These are phyloP conservation scores for Dictyostelium citrinum DNA, from an alignment of 78 protist species.

Conservation along the genomic window DNA sequence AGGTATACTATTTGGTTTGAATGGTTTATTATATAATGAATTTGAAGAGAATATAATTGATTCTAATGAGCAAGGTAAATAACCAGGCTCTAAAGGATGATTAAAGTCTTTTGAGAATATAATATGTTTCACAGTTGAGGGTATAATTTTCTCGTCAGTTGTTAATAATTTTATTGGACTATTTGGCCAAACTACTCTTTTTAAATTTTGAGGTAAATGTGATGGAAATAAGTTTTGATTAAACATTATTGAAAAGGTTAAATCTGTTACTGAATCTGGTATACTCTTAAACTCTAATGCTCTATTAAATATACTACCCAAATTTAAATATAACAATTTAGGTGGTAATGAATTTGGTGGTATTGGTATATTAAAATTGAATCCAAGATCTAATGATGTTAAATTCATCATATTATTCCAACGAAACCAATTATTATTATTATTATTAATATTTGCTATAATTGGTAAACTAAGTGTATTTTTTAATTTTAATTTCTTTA, in stretches of 20 bases:
- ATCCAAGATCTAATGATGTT: background rate
- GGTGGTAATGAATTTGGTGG: background rate
- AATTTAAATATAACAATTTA: background rate
- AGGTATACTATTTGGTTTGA: background rate
- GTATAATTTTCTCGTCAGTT: background rate
- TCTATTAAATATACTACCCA: background rate
- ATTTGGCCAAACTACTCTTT: background rate
- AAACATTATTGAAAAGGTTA: background rate
- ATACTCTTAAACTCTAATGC: background rate
- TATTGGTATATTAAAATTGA: background rate
- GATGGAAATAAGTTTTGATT: background rate
- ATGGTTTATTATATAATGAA: background rate
- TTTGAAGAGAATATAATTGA: background rate
- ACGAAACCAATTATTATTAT: background rate
- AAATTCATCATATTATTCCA: background rate
- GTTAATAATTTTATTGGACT: background rate
- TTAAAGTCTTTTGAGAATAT: background rate
- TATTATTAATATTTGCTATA: background rate
- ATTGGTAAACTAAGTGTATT: background rate
- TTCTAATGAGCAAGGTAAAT: background rate
- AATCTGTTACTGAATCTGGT: background rate
- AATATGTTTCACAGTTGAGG: conserved; percentile 1
- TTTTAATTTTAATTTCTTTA: background rate
- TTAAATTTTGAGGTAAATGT: background rate
- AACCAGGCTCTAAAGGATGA: background rate